Base-by-base conservation (phyloP, 305 asterid species). In the Ilex paraguariensis region DNA sequence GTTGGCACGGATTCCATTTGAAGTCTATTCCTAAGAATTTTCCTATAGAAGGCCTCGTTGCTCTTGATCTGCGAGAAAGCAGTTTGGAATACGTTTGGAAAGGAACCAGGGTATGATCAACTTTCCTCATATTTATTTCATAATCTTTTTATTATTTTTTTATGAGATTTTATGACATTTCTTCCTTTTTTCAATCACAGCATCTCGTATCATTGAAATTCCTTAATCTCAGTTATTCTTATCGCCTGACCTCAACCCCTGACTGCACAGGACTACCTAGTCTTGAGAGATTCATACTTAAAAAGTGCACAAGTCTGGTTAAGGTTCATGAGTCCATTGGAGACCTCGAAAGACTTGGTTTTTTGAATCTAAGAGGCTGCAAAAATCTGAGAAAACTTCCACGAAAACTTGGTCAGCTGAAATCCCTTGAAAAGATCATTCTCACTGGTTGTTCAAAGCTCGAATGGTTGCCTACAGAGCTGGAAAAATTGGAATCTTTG, bases 311-410 rank as follows among this genome's bases (percentile, higher is more conserved):
- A 50, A 50, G 54, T 50, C 15, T 50, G 0, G 54, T 50, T 6
- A 14, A 50, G 15, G 54, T 50, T 50, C 54, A 50, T 3, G 54
- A 50, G 13, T 50, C 54, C 54, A 50, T 50, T 50, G 54, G 54
- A 14, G 15, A 50, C 13, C 54, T 50, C 0, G 17, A 50, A 14
- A 50, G 16, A 50, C 54, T 50, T 12, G 54, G 2, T n/a, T 14
- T 50, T 14, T 14, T 50, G 15, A 50, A 50, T 50, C 15, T 5
- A 14, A 50, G 13, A n/a, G 2, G 15, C 2, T 50, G 54, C 54
- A 50, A 50, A 50, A 50, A 50, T n/a, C 54, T 50, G 14, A 50
- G 16, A 6, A n/a, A 50, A 14, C 54, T 50, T 0, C 54, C 54
- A 12, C 9, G 17, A 50, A 50, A 14, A 10, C 6, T 50, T n/a